A percentile compares a stretch with the other conserved stretches of the same genome.
Evolutionary conservation across 306 rosid species (phyloP).

Genomic region (Cicer yamashitae): DNA sequence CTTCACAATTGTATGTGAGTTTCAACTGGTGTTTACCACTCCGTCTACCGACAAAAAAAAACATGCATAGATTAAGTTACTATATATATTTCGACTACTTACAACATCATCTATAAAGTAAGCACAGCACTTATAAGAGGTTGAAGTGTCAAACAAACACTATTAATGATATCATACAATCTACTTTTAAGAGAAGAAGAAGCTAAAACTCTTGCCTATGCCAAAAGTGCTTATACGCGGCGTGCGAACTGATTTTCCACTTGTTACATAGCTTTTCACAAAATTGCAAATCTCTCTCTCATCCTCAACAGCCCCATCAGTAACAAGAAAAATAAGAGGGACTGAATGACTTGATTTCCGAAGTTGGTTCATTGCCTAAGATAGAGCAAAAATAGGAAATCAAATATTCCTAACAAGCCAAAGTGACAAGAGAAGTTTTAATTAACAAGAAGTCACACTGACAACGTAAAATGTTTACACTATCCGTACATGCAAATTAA

Average conservation of each 20-base stretch:
- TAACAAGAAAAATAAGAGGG: slow-evolving; percentile 83
- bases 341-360: slow-evolving; percentile 57
- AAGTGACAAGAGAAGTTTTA: background rate
- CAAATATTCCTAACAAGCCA: background rate
- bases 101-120: slow-evolving; percentile 4
- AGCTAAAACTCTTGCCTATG: slow-evolving; percentile 69
- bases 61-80: slow-evolving; percentile 6
- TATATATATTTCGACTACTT: slow-evolving; percentile 4
- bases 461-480: too few relatives aligned
- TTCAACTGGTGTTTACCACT: too few relatives aligned
- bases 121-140: slow-evolving; percentile 27
- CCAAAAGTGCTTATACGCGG: slow-evolving; percentile 89
- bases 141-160: slow-evolving; percentile 30
- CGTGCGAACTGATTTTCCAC: slow-evolving; percentile 51
- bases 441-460: slow-evolving; percentile 28
- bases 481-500: too few relatives aligned
- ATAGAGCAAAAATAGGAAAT: slow-evolving; percentile 42
- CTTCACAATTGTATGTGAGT: too few relatives aligned
- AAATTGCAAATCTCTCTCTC: slow-evolving; percentile 83
- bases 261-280: slow-evolving; percentile 58
- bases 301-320: slow-evolving; percentile 89
- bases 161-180: background rate
- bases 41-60: too few relatives aligned
- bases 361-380: slow-evolving; percentile 84
- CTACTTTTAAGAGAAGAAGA: slow-evolving; percentile 39